Evolutionary conservation across 2,329 filamentous ascomycete genomes (phyloP), one percentile per base, ranked within the genome.

Genomic region (Penicillium psychrosexuale): DNA sequence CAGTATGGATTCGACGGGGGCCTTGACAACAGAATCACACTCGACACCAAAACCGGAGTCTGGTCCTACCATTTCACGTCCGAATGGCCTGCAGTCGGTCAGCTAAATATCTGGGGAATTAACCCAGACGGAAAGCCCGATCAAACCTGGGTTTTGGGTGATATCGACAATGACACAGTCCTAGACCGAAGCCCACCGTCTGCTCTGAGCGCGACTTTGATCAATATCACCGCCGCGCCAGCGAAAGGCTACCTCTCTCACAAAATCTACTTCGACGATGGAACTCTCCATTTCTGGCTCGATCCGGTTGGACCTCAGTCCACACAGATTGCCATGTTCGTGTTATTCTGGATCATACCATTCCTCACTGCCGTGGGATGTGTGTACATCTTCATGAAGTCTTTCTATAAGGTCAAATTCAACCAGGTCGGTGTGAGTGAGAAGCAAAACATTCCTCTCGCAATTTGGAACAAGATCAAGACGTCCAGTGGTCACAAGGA

Each of bases 21-120:
- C 5, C 66, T 87, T 15, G 67, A 74, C 2, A 84, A 84, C 54
- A 60, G 69, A 7, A 79, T 86, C 72, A 61, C 73, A 13, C 75
- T 82, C 36, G 72, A 77, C 34, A 46, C 34, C 3, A 66, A 71
- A 31, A 76, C 82, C 44, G 76, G 77, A 30, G 71, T 72, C 2
- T 88, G 85, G 85, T 72, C 75, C 17, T 82, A 81, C 61, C 77
- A 83, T 61, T 83, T 86, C 58, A 81, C 86, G 75, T 77, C 78
- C 5, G 85, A 88, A 65, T 87, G 83, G 80, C 85, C 85, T 1
- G 79, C 80, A 3, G 72, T 79, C 44, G 79, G 84, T 53, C 84
- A 87, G 65, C 71, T 87, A 57, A 88, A 86, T 60, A 77, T 85
- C 9, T 87, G 85, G 85, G 85, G 85, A 45, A 82, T 87, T 66